phyloP scores from a whole-genome alignment of 768 basidiomycete genomes.

The Sarcodon aspratus region DNA sequence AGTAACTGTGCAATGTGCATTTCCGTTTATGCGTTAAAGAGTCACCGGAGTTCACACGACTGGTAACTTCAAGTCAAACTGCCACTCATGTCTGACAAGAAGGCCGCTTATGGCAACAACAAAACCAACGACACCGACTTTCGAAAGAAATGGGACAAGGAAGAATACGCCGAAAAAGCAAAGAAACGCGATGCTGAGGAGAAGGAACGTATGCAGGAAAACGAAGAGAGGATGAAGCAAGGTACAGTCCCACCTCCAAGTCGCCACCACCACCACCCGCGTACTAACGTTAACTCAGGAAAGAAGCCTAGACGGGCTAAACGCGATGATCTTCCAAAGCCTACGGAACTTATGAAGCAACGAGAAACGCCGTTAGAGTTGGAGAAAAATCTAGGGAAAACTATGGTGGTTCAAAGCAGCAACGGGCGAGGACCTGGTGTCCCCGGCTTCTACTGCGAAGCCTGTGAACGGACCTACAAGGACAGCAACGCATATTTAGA shows the following conservation, averaged over 20 bases:
- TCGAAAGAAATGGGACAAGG: conserved; percentile 90
- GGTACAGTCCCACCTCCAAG: conserved; percentile 29
- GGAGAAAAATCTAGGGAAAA: conserved; percentile 92
- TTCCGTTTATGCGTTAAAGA: too few species aligned
- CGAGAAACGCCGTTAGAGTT: conserved; percentile 79
- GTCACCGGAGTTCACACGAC: too few species aligned
- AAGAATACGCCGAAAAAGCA: conserved; percentile 79
- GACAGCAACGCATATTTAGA: conserved; percentile 92
- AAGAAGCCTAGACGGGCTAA: conserved; percentile 66
- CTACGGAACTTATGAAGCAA: conserved; percentile 87
- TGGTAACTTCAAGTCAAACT: too few species aligned
- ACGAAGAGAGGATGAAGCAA: conserved; percentile 76
- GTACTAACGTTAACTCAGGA: conserved; percentile 34
- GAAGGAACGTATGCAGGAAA: conserved; percentile 74
- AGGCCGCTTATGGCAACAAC: conserved; percentile 18
- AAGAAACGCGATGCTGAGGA: conserved; percentile 74
- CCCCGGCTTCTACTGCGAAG: conserved; percentile 90
- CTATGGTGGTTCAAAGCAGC: conserved; percentile 83
- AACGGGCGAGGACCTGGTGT: conserved; percentile 79
- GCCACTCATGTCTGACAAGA: background rate
- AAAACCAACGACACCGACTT: conserved; percentile 58
- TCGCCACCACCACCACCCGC: background rate
- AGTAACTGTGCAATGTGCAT: too few species aligned
- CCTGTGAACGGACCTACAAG: conserved; percentile 86
- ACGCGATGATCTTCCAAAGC: conserved; percentile 78